Evolutionary conservation across 176 grass and related monocot species (phyloP).

Genomic region (Olyra latifolia): DNA sequence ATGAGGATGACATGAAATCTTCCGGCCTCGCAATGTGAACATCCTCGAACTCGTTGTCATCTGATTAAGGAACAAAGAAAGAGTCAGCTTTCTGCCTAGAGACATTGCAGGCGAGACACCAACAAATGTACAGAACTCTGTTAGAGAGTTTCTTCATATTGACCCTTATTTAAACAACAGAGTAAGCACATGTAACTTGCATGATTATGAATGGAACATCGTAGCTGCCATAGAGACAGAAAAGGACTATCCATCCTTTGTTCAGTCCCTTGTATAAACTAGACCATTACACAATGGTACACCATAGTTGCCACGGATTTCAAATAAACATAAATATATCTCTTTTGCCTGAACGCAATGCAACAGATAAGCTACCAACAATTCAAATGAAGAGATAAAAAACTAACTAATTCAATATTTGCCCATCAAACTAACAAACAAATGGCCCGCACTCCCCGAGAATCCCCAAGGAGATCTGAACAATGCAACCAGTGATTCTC

Average conservation of each 20-base stretch:
- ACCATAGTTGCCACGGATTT: too few relatives aligned
- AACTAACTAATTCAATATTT: too few relatives aligned
- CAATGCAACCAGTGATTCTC: too few relatives aligned
- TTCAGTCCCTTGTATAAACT: background rate
- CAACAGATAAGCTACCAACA: too few relatives aligned
- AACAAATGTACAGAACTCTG: background rate
- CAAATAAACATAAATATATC: too few relatives aligned
- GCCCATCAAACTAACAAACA: too few relatives aligned
- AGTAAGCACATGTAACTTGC: background rate
- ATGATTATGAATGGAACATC: background rate
- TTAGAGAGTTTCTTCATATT: background rate
- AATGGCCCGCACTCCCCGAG: too few relatives aligned
- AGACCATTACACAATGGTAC: background rate
- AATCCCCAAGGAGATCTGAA: too few relatives aligned
- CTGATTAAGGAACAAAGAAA: slow-evolving; percentile 40
- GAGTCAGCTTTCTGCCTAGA: background rate
- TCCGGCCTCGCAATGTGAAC: slow-evolving; percentile 46
- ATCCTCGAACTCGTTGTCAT: slow-evolving; percentile 63
- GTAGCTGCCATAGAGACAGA: background rate
- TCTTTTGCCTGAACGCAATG: too few relatives aligned
- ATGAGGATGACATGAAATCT: slow-evolving; percentile 43
- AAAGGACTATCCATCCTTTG: background rate
- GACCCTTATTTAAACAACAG: background rate
- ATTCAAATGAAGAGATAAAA: too few relatives aligned
- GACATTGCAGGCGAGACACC: background rate